Percentiles rank a stretch among this genome's conserved stretches.
Evolutionary conservation across 2,329 filamentous ascomycete genomes (phyloP).

Genomic region (Helotiales sp.): DNA sequence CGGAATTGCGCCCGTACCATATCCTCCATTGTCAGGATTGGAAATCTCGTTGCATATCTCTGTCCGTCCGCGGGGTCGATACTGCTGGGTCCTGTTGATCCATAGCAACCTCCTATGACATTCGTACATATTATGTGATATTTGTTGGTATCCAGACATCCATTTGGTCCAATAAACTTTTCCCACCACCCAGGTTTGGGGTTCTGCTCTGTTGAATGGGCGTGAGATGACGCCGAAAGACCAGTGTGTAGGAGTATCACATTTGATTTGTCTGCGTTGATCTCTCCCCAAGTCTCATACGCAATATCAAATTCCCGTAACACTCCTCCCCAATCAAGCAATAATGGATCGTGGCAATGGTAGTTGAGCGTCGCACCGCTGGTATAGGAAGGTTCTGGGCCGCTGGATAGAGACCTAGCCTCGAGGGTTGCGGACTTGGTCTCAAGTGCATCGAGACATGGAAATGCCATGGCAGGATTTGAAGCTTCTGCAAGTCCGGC

Average conservation of each 20-base stretch:
- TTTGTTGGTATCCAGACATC: constrained; percentile 85
- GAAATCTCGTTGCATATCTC: constrained; percentile 91
- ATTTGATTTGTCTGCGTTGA: constrained; percentile 83
- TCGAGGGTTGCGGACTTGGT: constrained; percentile 76
- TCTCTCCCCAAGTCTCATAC: constrained; percentile 87
- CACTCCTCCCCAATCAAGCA: constrained; percentile 95
- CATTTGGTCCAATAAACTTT: constrained; percentile 90
- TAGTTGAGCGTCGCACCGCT: constrained; percentile 82
- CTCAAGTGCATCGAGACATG: constrained; percentile 86
- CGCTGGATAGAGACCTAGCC: constrained; percentile 69
- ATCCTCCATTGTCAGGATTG: constrained; percentile 93
- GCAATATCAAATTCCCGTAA: constrained; percentile 87
- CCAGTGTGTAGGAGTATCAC: constrained; percentile 92
- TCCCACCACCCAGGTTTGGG: constrained; percentile 97
- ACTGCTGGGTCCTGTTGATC: constrained; percentile 85
- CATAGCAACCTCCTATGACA: constrained; percentile 93
- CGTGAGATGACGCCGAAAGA: constrained; percentile 95
- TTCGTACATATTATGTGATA: constrained; percentile 97
- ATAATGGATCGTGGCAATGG: constrained; percentile 73
- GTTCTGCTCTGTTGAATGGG: constrained; percentile 87
- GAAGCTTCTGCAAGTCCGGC: constrained; percentile 52
- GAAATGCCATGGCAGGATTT: constrained; percentile 87
- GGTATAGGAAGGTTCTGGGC: constrained; percentile 94
- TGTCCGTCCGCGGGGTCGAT: constrained; percentile 87
- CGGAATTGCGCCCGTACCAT: constrained; percentile 97